These are phyloP conservation scores for Ulota crispa DNA, from an alignment of 225 moss, liverwort and hornwort species.

Conservation along the genomic window DNA sequence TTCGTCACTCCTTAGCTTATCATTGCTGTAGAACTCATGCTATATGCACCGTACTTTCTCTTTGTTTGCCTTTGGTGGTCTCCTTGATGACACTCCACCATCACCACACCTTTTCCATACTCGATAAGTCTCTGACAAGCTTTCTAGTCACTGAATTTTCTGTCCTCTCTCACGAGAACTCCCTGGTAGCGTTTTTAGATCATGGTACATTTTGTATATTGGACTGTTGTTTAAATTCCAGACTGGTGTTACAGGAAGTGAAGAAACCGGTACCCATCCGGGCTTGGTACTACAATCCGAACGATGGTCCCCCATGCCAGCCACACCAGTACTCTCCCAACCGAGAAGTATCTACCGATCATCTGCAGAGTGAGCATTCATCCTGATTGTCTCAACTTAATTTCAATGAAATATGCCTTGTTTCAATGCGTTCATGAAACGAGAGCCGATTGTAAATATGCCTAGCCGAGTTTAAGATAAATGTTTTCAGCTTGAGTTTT, in stretches of 20 bases:
- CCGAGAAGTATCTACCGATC: slow-evolving; percentile 47
- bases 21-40: slow-evolving; percentile 9
- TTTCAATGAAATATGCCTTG: neutral
- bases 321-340: slow-evolving; percentile 55
- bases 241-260: slow-evolving; percentile 23
- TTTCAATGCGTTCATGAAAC: neutral
- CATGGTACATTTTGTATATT: neutral
- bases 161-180: neutral
- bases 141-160: neutral
- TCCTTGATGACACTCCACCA: neutral
- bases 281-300: slow-evolving; percentile 61
- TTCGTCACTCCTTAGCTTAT: neutral
- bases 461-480: neutral
- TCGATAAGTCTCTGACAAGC: slow-evolving; percentile 14
- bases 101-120: slow-evolving; percentile 3
- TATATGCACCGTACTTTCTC: neutral
- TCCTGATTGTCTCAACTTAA: neutral
- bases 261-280: slow-evolving; percentile 34
- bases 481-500: neutral
- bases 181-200: neutral
- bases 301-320: slow-evolving; percentile 40
- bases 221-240: neutral
- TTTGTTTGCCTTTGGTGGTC: neutral
- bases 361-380: slow-evolving; percentile 38
- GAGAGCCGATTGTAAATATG: neutral